phyloP scores from a whole-genome alignment of 2,329 filamentous ascomycete species.

The Aspergillus carbonarius region DNA sequence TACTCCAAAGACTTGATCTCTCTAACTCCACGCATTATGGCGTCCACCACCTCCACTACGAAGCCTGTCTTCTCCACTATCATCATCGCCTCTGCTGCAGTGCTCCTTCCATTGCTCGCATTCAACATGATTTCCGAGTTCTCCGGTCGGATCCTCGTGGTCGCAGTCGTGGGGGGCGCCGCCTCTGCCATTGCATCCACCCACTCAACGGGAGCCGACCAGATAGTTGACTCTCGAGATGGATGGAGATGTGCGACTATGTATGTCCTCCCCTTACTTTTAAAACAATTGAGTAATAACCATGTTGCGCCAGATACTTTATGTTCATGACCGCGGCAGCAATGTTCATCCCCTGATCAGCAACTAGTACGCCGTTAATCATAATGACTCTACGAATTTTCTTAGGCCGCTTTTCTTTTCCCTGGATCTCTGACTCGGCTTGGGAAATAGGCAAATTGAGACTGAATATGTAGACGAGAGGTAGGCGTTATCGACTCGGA shows the following conservation, averaged over 20 bases:
- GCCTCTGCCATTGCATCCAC: conserved; percentile 43
- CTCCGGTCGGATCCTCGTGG: conserved; percentile 57
- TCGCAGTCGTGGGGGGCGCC: conserved; percentile 53
- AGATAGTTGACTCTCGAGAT: conserved; percentile 38
- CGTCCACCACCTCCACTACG: conserved; percentile 14
- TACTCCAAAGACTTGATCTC: conserved; percentile 48
- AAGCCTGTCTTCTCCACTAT: conserved; percentile 41
- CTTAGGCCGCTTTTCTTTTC: conserved; percentile 2
- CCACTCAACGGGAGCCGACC: conserved; percentile 35
- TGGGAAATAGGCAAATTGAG: not conserved
- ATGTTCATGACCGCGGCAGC: conserved; percentile 41
- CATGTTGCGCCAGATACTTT: conserved; percentile 34
- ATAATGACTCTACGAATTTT: conserved; percentile 15
- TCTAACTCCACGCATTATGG: conserved; percentile 23
- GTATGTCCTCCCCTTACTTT: conserved; percentile 24
- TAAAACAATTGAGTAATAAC: not conserved
- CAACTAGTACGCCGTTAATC: not conserved
- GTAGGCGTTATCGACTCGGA: not conserved
- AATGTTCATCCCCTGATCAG: conserved; percentile 36
- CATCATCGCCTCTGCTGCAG: conserved; percentile 49
- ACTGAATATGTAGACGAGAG: not conserved
- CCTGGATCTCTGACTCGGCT: not conserved
- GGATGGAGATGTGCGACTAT: conserved; percentile 41
- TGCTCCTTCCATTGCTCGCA: conserved; percentile 59
- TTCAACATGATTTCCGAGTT: conserved; percentile 60